Conservation (phyloP, 805 yeast species). For the Metschnikowia bowlesiae region DNA sequence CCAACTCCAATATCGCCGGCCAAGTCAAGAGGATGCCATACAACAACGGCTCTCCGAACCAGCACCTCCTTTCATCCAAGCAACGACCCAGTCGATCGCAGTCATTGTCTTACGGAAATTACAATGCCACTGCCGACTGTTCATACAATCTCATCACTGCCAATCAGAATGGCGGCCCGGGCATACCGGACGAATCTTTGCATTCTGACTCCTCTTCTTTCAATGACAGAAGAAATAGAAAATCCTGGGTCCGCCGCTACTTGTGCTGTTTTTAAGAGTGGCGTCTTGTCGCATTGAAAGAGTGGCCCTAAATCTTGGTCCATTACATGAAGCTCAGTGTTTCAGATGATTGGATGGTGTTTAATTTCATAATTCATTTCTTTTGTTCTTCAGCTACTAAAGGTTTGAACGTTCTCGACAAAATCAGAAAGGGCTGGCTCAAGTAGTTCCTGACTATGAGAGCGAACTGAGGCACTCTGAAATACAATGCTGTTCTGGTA, state of each 20-base stretch:
- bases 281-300: neutral
- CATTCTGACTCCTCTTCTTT: slow-evolving; percentile 38
- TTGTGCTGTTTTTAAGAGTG: slow-evolving; percentile 14
- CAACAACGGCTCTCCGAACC: slow-evolving; percentile 7
- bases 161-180: slow-evolving; percentile 29
- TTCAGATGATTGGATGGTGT: neutral
- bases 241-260: slow-evolving; percentile 15
- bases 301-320: neutral
- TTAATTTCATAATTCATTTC: neutral
- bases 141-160: slow-evolving; percentile 3
- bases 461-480: too few species aligned
- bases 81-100: slow-evolving; percentile 16
- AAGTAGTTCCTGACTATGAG: too few species aligned
- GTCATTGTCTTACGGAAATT: slow-evolving; percentile 15
- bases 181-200: slow-evolving; percentile 33
- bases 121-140: slow-evolving; percentile 13
- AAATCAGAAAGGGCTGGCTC: neutral
- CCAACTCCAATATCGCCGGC: slow-evolving; percentile 6
- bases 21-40: slow-evolving; percentile 10
- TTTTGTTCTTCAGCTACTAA: neutral
- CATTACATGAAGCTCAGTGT: neutral
- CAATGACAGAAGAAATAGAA: slow-evolving; percentile 13
- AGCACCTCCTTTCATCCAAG: slow-evolving; percentile 11
- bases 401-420: neutral
- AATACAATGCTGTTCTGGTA: too few species aligned